Percentiles rank a stretch among this genome's conserved stretches.
Conservation (phyloP, 306 rosid genomes). For the Lathyrus sativus region DNA sequence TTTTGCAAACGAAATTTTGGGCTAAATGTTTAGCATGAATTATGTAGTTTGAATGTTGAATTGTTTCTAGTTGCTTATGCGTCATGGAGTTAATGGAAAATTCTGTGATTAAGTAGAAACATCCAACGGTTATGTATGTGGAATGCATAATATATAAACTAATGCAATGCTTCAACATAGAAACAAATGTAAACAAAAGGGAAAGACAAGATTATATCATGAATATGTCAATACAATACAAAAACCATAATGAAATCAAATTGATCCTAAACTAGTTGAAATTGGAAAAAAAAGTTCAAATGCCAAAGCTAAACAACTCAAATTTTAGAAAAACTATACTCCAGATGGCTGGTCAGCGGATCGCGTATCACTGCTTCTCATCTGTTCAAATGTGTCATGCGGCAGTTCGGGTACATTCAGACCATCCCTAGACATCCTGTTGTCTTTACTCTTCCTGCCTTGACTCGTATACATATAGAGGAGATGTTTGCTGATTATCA, state of each 20-base stretch:
- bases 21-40: conserved; percentile 1
- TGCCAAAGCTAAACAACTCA: conserved; percentile 31
- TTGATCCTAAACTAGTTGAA: neutral
- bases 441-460: too few species aligned
- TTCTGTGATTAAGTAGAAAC: neutral
- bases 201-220: conserved; percentile 3
- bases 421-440: too few species aligned
- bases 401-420: too few species aligned
- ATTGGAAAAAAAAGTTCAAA: neutral
- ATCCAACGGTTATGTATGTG: conserved; percentile 15
- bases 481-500: too few species aligned
- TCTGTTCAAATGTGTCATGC: too few species aligned
- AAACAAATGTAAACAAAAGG: neutral
- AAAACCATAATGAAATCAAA: conserved; percentile 7
- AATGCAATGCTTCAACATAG: conserved; percentile 14
- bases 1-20: too few species aligned
- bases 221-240: conserved; percentile 25
- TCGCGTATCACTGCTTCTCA: too few species aligned
- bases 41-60: conserved; percentile 2
- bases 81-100: neutral
- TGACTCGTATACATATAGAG: too few species aligned
- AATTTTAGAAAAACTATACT: neutral
- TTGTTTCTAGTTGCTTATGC: neutral
- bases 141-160: neutral
- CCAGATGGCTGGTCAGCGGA: too few species aligned